Conservation (phyloP, 257 asterid species). For the Solanum dulcamara region DNA sequence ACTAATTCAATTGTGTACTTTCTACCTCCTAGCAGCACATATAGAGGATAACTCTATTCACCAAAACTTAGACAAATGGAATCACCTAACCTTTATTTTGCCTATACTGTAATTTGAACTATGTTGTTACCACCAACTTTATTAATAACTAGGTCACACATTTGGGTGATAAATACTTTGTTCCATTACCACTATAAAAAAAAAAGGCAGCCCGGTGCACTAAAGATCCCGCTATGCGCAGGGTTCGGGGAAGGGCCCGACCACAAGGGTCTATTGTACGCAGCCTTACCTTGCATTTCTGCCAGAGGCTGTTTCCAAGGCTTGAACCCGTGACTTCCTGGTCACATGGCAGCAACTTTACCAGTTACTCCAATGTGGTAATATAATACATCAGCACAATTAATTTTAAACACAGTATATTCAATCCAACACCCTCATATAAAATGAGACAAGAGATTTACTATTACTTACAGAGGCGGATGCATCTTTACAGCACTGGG, state of each 20-base stretch:
- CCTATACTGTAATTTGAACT: neutral
- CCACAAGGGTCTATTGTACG: too few species aligned
- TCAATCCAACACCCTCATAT: neutral
- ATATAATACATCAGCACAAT: neutral
- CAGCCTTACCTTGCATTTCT: too few species aligned
- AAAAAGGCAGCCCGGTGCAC: too few species aligned
- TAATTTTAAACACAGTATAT: neutral
- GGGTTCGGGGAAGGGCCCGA: too few species aligned
- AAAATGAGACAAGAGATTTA: neutral
- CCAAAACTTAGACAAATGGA: neutral
- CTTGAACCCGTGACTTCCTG: too few species aligned
- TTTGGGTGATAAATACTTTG: neutral
- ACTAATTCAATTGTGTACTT: neutral
- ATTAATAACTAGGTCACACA: neutral
- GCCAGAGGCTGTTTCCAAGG: too few species aligned
- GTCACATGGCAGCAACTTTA: too few species aligned
- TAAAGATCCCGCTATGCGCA: too few species aligned
- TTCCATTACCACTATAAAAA: too few species aligned
- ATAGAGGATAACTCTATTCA: neutral
- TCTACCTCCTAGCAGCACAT: neutral
- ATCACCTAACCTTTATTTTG: neutral
- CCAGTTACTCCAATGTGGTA: too few species aligned
- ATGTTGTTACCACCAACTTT: neutral
- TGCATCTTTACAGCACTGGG: neutral
- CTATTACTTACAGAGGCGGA: neutral